Evolutionary conservation across 805 yeast genomes (phyloP).

Genomic region (Candida insectorum): DNA sequence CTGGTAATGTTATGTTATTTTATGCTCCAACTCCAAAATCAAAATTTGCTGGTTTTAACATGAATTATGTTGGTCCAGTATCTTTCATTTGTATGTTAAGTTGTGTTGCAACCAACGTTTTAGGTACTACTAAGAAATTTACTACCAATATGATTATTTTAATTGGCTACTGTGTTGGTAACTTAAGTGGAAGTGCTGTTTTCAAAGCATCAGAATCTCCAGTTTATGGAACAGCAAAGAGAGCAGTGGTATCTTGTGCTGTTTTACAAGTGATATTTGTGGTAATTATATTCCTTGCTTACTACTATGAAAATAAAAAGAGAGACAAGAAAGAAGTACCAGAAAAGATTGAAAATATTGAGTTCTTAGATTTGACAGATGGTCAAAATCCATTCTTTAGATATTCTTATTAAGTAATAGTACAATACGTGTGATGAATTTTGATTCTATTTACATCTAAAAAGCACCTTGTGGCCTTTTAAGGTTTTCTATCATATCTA

Average conservation of each 20-base stretch:
- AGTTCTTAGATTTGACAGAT: slow-evolving; percentile 53
- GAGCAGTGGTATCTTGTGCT: slow-evolving; percentile 35
- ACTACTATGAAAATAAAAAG: slow-evolving; percentile 32
- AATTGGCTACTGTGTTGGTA: slow-evolving; percentile 53
- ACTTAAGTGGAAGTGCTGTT: slow-evolving; percentile 53
- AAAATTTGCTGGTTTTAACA: slow-evolving; percentile 11
- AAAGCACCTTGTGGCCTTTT: slow-evolving; percentile 19
- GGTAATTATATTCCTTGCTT: slow-evolving; percentile 21
- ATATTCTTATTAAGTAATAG: slow-evolving; percentile 22
- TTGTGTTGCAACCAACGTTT: slow-evolving; percentile 44
- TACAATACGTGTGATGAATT: background rate
- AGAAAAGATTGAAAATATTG: slow-evolving; percentile 35
- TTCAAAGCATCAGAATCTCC: slow-evolving; percentile 45
- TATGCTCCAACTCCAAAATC: slow-evolving; percentile 28
- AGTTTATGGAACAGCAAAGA: slow-evolving; percentile 37
- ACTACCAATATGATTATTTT: slow-evolving; percentile 44
- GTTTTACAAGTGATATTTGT: slow-evolving; percentile 24
- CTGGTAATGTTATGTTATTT: slow-evolving; percentile 38
- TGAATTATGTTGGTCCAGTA: slow-evolving; percentile 20
- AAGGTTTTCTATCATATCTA: slow-evolving; percentile 56
- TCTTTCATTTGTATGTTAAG: slow-evolving; percentile 29
- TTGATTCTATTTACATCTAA: slow-evolving; percentile 1
- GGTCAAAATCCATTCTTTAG: slow-evolving; percentile 53
- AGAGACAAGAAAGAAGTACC: slow-evolving; percentile 23
- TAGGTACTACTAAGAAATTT: slow-evolving; percentile 57